Evolutionary conservation across 1,284 basidiomycete genomes (phyloP).

Genomic region (Uromyces viciae-fabae): DNA sequence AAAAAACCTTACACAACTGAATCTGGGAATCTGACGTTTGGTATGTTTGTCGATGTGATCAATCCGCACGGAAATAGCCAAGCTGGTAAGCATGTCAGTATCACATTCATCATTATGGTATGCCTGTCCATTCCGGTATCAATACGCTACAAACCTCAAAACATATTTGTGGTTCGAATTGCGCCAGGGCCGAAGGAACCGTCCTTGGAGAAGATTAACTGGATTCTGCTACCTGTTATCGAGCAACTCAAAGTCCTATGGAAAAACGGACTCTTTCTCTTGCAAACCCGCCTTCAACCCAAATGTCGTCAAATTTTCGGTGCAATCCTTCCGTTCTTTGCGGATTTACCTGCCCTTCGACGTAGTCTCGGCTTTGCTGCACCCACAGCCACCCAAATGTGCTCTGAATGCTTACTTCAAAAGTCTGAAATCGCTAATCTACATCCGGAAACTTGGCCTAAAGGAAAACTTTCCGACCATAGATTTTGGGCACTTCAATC

Average conservation of each 20-base stretch:
- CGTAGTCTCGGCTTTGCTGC: constrained; percentile 22
- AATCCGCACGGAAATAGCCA: not conserved
- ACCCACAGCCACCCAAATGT: constrained; percentile 4
- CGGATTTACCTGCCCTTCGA: constrained; percentile 42
- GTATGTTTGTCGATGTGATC: constrained; percentile 28
- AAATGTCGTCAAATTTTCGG: not conserved
- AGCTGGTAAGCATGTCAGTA: not conserved
- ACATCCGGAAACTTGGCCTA: not conserved
- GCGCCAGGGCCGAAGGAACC: constrained; percentile 15
- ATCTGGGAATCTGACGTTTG: constrained; percentile 14
- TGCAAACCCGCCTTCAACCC: not conserved
- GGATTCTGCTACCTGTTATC: constrained; percentile 1
- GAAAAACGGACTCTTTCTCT: constrained; percentile 50
- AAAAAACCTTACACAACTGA: not conserved
- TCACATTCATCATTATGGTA: constrained; percentile 19
- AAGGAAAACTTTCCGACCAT: not conserved
- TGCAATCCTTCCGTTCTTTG: constrained; percentile 40
- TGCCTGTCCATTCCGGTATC: constrained; percentile 2
- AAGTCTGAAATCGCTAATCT: constrained; percentile 19
- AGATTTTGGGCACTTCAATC: not conserved
- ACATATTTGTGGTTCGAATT: constrained; percentile 22
- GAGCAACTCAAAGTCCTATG: constrained; percentile 46
- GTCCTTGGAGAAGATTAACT: constrained; percentile 43
- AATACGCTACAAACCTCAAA: constrained; percentile 3
- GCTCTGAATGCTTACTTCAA: constrained; percentile 21